Percentiles rank a stretch among this genome's conserved stretches.
phyloP scores from a whole-genome alignment of 2,329 filamentous ascomycete species.

The Cadophora malorum region DNA sequence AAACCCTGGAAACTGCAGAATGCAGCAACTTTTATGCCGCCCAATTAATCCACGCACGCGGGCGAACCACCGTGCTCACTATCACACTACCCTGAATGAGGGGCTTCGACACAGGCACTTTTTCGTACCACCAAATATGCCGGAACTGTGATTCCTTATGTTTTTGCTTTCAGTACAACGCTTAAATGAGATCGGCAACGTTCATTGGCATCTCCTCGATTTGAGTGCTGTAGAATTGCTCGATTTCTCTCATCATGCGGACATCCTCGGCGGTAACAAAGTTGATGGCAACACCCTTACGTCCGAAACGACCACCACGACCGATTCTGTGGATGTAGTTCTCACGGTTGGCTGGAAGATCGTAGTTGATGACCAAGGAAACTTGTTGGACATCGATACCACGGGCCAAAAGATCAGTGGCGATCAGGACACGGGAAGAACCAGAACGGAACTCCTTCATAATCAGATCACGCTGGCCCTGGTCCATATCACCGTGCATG shows the following conservation, averaged over 20 bases:
- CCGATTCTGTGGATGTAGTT: slow-evolving; percentile 99
- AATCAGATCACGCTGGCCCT: slow-evolving; percentile 96
- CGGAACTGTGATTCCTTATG: slow-evolving; percentile 45
- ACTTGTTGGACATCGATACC: slow-evolving; percentile 99
- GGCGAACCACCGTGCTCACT: slow-evolving; percentile 47
- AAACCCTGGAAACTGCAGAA: slow-evolving; percentile 35
- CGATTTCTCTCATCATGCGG: slow-evolving; percentile 99
- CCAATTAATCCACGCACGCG: slow-evolving; percentile 44
- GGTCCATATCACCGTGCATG: slow-evolving; percentile 99
- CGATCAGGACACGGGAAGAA: slow-evolving; percentile 97
- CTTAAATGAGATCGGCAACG: slow-evolving; percentile 77
- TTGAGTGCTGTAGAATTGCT: slow-evolving; percentile 99
- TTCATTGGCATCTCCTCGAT: slow-evolving; percentile 99
- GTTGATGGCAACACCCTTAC: slow-evolving; percentile 99
- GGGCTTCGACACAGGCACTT: slow-evolving; percentile 36
- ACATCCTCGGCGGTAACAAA: slow-evolving; percentile 99
- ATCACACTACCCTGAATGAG: slow-evolving; percentile 43
- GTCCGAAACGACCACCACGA: slow-evolving; percentile 99
- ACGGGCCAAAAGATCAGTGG: slow-evolving; percentile 96
- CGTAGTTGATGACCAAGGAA: slow-evolving; percentile 99
- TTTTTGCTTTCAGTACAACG: slow-evolving; percentile 32
- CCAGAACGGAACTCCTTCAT: slow-evolving; percentile 99
- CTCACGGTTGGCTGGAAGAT: slow-evolving; percentile 97
- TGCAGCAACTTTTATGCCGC: slow-evolving; percentile 46
- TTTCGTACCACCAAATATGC: slow-evolving; percentile 34